phyloP scores from a whole-genome alignment of 306 rosid species.

The Rubus parviflorus region DNA sequence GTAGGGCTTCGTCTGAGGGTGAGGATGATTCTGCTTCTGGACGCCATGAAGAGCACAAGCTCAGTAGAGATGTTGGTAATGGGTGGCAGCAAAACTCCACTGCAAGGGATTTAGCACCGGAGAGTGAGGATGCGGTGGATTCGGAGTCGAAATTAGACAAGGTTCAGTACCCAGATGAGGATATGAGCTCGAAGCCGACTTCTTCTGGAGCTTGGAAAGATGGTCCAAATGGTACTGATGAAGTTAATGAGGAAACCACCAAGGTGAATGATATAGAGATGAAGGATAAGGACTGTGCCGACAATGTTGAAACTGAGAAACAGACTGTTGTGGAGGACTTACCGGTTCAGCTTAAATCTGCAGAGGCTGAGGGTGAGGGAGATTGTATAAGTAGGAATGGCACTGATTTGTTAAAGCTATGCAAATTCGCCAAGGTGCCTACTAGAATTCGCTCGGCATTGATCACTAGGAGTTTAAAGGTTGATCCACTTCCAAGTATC shows the following conservation, averaged over 20 bases:
- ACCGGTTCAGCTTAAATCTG: conserved; percentile 34
- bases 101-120: conserved; percentile 34
- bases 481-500: conserved; percentile 30
- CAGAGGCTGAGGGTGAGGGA: conserved; percentile 43
- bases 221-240: conserved; percentile 18
- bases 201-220: conserved; percentile 44
- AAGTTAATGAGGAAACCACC: conserved; percentile 22
- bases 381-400: conserved; percentile 35
- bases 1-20: conserved; percentile 41
- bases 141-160: conserved; percentile 39
- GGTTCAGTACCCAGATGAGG: conserved; percentile 37
- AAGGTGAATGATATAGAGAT: conserved; percentile 33
- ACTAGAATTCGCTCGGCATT: conserved; percentile 73
- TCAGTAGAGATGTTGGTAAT: conserved; percentile 28
- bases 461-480: conserved; percentile 49
- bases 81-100: conserved; percentile 26
- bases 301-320: conserved; percentile 44
- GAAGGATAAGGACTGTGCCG: conserved; percentile 41
- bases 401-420: conserved; percentile 57
- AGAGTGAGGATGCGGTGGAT: conserved; percentile 42
- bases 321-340: conserved; percentile 40
- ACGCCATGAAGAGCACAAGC: conserved; percentile 41
- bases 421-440: conserved; percentile 78
- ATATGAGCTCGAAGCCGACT: conserved; percentile 40
- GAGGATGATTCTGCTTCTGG: conserved; percentile 41